phyloP scores from a whole-genome alignment of 805 yeast genomes.

The Pichia nakasei region DNA sequence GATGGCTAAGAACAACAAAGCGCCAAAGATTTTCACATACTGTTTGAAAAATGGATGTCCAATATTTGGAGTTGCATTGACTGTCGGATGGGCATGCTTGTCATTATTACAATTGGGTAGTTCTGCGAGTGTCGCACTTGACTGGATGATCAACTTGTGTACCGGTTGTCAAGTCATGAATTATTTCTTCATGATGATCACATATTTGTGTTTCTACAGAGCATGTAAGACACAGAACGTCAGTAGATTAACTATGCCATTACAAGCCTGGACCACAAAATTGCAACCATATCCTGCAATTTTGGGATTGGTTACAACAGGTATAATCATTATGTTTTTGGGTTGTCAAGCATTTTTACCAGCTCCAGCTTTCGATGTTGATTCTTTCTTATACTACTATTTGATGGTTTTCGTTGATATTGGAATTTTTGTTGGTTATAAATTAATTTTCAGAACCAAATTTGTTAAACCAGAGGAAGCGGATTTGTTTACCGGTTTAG shows the following conservation, averaged over 20 bases:
- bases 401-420: slow-evolving; percentile 35
- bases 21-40: slow-evolving; percentile 56
- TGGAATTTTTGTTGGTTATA: slow-evolving; percentile 28
- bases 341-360: slow-evolving; percentile 36
- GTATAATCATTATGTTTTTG: slow-evolving; percentile 28
- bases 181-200: slow-evolving; percentile 30
- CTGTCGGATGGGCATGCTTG: slow-evolving; percentile 21
- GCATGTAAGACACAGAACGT: slow-evolving; percentile 52
- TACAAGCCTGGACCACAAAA: slow-evolving; percentile 40
- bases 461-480: slow-evolving; percentile 35
- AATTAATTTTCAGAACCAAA: slow-evolving; percentile 31
- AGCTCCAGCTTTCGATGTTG: slow-evolving; percentile 22
- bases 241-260: slow-evolving; percentile 35
- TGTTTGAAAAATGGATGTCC: slow-evolving; percentile 56
- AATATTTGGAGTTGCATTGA: slow-evolving; percentile 30
- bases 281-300: slow-evolving; percentile 30
- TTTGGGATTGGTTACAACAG: slow-evolving; percentile 22
- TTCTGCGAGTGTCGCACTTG: slow-evolving; percentile 22
- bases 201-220: slow-evolving; percentile 54
- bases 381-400: slow-evolving; percentile 37
- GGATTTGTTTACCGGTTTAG: slow-evolving; percentile 37
- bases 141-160: slow-evolving; percentile 25
- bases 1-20: slow-evolving; percentile 61
- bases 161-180: slow-evolving; percentile 25
- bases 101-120: slow-evolving; percentile 29